These are phyloP conservation scores for Setaria viridis DNA, from an alignment of 202 grass and related monocot species.

Conservation along the genomic window DNA sequence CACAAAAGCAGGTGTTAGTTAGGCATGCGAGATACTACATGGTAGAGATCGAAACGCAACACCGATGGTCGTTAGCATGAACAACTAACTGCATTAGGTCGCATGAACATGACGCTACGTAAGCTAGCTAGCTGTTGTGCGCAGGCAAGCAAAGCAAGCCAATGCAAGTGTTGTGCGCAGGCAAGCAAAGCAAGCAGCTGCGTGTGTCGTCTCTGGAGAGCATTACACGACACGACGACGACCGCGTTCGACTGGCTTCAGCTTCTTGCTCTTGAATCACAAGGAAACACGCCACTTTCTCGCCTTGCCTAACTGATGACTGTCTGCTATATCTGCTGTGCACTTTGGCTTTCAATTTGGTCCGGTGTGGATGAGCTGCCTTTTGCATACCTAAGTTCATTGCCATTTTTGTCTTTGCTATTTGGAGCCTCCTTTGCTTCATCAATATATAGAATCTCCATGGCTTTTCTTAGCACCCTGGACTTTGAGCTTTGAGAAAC, in stretches of 20 bases:
- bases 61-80: neutral
- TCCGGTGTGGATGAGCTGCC: no score
- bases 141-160: no score
- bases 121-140: no score
- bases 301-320: neutral
- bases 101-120: no score
- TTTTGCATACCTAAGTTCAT: neutral
- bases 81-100: no score
- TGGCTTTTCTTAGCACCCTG: neutral
- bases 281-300: neutral
- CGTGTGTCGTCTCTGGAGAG: neutral
- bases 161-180: no score
- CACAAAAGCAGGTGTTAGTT: neutral
- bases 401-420: neutral
- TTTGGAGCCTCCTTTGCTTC: neutral
- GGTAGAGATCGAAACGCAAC: neutral
- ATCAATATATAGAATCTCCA: neutral
- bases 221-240: neutral
- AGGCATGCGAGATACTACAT: neutral
- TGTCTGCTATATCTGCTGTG: neutral
- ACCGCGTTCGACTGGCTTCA: no score
- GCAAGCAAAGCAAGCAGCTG: no score
- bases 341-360: neutral
- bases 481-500: neutral
- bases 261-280: neutral